Conservation (phyloP, 768 basidiomycete genomes). For the Boletus sp. region DNA sequence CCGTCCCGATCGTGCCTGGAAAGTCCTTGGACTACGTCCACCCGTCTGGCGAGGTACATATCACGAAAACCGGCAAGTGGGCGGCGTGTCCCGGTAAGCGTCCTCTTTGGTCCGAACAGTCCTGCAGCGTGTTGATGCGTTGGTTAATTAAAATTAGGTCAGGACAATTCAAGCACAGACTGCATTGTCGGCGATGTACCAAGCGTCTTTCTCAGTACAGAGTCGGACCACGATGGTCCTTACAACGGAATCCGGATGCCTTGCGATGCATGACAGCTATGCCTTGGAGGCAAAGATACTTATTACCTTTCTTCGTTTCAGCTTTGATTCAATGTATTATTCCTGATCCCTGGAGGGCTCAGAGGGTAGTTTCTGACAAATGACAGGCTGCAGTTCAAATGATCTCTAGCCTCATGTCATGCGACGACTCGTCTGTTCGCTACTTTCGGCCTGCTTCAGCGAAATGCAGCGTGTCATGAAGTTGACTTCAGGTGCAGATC, state of each 20-base stretch:
- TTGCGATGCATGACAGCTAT: neutral
- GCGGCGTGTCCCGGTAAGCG: slow-evolving; percentile 46
- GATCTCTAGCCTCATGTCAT: too few species aligned
- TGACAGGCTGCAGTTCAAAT: too few species aligned
- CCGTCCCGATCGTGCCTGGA: slow-evolving; percentile 35
- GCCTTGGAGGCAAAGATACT: too few species aligned
- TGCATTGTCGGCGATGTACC: slow-evolving; percentile 24
- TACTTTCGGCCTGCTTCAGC: too few species aligned
- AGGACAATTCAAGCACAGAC: slow-evolving; percentile 52
- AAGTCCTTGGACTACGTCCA: slow-evolving; percentile 40
- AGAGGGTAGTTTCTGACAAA: too few species aligned
- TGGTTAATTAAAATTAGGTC: slow-evolving; percentile 35
- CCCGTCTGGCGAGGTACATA: slow-evolving; percentile 41
- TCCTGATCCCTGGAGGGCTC: too few species aligned
- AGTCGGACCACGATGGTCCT: slow-evolving; percentile 45
- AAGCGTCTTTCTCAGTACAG: slow-evolving; percentile 41
- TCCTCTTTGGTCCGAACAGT: neutral
- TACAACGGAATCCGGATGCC: slow-evolving; percentile 27
- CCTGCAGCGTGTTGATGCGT: too few species aligned
- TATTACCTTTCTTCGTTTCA: too few species aligned
- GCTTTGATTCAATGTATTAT: too few species aligned
- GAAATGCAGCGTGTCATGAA: too few species aligned
- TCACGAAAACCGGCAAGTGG: slow-evolving; percentile 47
- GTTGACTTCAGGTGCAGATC: too few species aligned
- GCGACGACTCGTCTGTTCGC: too few species aligned